Evolutionary conservation across 2,329 filamentous ascomycete species (phyloP), one percentile per base, ranked within the genome.

Genomic region (Paecilomyces niveus): DNA sequence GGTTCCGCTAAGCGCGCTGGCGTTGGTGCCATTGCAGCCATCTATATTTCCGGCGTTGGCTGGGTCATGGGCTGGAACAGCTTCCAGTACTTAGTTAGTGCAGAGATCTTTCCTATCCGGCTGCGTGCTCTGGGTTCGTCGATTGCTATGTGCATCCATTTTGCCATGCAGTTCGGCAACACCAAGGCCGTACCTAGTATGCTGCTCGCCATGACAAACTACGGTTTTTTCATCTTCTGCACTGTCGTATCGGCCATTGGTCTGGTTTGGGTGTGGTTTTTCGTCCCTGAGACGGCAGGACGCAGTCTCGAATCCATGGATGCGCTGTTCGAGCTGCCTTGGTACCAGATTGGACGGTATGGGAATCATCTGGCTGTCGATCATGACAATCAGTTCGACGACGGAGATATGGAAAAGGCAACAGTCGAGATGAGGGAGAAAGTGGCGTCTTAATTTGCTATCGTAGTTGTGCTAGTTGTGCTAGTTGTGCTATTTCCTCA

Each of bases 141-240:
- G 0, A 80, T 89, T 68, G 85, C 87, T 53, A 92, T 92, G 89
- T 89, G 85, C 0, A 81, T 91, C 59, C 89, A 92, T 72, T 92
- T 92, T 68, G 86, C 83, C 60, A 90, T 90, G 72, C 88, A 91
- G 72, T 92, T 90, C 69, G 89, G 88, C 26, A 91, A 89, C 76
- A 82, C 85, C 1, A 86, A 89, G 35, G 88, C 89, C 0, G 86
- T 91, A 0, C 89, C 89, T 1, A 83, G 85, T 63, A 90, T 92
- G 88, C 82, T 92, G 52, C 78, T 92, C 71, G 10, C 80, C 79
- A 78, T 84, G 69, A 78, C 76, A 0, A 77, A 76, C 26, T 83
- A 81, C 59, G 89, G 89, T 0, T 92, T 89, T 0, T 92, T 92
- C 77, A 87, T 88, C 82, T 89, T 87, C 75, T 92, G 92, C 72